A percentile compares a stretch with the other conserved stretches of the same genome.
These are phyloP conservation scores for Pelargonium australe DNA, from an alignment of 441 rosid genomes.

Conservation along the genomic window DNA sequence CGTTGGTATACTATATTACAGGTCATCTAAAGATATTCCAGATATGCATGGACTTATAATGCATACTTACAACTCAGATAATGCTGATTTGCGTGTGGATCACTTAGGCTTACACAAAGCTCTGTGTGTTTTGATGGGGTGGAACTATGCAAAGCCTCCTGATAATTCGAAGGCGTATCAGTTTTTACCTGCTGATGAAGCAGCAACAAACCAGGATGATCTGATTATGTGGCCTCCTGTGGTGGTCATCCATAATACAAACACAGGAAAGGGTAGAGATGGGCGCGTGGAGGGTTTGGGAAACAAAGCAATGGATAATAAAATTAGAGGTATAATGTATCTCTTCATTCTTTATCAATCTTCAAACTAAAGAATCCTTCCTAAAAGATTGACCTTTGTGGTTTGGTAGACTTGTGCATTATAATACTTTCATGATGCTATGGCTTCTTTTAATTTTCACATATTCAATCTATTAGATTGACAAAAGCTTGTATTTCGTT, in stretches of 20 bases:
- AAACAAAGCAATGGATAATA: conserved; percentile 91
- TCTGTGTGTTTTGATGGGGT: conserved; percentile 91
- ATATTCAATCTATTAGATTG: background rate
- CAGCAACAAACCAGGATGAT: conserved; percentile 79
- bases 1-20: conserved; percentile 63
- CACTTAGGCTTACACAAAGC: conserved; percentile 99
- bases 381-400: conserved; percentile 9
- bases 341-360: conserved; percentile 29
- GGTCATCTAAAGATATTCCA: conserved; percentile 82
- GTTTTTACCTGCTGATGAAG: conserved; percentile 69
- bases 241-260: conserved; percentile 86
- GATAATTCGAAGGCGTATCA: conserved; percentile 83
- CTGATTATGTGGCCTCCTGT: conserved; percentile 92
- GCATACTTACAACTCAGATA: conserved; percentile 88
- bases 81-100: conserved; percentile 67
- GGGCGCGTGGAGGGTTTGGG: conserved; percentile 97
- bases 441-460: background rate
- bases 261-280: conserved; percentile 90
- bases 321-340: conserved; percentile 73
- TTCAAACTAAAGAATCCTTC: conserved; percentile 16
- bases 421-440: conserved; percentile 9
- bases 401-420: conserved; percentile 19
- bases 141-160: conserved; percentile 81
- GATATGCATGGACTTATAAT: conserved; percentile 88
- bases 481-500: background rate